A percentile compares a stretch with the other conserved stretches of the same genome.
Conservation (phyloP, 2,329 filamentous ascomycete species). For the Colletotrichum sublineola region DNA sequence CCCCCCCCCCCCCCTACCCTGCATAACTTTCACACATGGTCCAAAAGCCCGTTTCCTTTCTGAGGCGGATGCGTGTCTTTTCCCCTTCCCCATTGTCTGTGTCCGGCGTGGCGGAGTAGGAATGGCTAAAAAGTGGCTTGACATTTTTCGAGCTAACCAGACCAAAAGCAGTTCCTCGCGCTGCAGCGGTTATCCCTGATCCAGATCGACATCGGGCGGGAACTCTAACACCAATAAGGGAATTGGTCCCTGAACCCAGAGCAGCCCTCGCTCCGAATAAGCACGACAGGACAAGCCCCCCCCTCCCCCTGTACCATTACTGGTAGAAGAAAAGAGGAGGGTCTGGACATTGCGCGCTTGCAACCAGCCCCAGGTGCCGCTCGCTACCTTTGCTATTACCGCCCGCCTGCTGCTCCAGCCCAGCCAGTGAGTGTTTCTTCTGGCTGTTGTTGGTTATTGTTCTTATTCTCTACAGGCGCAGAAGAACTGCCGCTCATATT, state of each 20-base stretch:
- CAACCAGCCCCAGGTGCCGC: slow-evolving; percentile 7
- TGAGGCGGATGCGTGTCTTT: slow-evolving; percentile 16
- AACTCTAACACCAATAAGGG: slow-evolving; percentile 42
- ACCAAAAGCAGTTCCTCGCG: slow-evolving; percentile 35
- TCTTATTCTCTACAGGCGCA: slow-evolving; percentile 31
- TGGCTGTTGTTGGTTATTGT: background rate
- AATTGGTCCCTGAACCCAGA: slow-evolving; percentile 36
- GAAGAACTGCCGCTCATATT: slow-evolving; percentile 19
- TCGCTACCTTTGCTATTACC: background rate
- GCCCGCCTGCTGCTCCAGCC: slow-evolving; percentile 5
- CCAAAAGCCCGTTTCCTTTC: background rate
- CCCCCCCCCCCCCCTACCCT: background rate
- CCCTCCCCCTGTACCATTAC: slow-evolving; percentile 7
- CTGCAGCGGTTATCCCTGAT: slow-evolving; percentile 39
- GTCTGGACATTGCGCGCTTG: slow-evolving; percentile 17
- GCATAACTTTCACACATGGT: background rate
- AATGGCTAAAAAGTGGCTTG: slow-evolving; percentile 40
- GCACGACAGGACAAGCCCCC: slow-evolving; percentile 29
- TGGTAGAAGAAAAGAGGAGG: slow-evolving; percentile 5
- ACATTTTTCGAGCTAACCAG: slow-evolving; percentile 38
- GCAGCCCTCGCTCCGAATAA: slow-evolving; percentile 6
- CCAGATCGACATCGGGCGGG: slow-evolving; percentile 41
- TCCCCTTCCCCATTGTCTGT: slow-evolving; percentile 18
- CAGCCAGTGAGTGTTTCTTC: background rate
- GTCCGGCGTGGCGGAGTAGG: slow-evolving; percentile 37